These are phyloP conservation scores for Salix caprea DNA, from an alignment of 345 rosid species.

Conservation along the genomic window DNA sequence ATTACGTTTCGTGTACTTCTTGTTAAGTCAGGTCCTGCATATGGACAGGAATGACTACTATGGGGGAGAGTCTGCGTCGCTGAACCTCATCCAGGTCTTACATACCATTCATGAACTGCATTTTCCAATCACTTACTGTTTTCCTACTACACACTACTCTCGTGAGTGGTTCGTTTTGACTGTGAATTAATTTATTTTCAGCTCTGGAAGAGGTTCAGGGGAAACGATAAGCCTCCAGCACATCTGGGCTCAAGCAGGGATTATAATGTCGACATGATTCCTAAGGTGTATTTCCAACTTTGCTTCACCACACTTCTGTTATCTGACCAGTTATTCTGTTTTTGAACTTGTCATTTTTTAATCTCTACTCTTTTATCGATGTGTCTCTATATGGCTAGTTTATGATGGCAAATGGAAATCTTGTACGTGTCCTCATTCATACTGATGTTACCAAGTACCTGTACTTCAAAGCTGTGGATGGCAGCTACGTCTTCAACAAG, in stretches of 20 bases:
- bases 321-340: neutral
- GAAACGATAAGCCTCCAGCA: slow-evolving; percentile 83
- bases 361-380: neutral
- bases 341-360: neutral
- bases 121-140: neutral
- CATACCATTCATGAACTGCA: neutral
- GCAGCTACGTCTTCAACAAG: slow-evolving; percentile 81
- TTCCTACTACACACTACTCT: neutral
- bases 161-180: slow-evolving; percentile 5
- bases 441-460: slow-evolving; percentile 92
- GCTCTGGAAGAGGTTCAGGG: slow-evolving; percentile 96
- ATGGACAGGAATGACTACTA: slow-evolving; percentile 97
- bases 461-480: slow-evolving; percentile 95
- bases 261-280: slow-evolving; percentile 97
- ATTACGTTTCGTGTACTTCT: neutral
- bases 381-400: slow-evolving; percentile 43
- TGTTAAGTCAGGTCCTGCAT: slow-evolving; percentile 68
- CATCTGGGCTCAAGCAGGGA: slow-evolving; percentile 93
- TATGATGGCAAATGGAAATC: slow-evolving; percentile 98
- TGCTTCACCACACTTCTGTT: neutral
- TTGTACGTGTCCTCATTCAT: slow-evolving; percentile 96
- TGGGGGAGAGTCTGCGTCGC: slow-evolving; percentile 98
- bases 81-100: slow-evolving; percentile 85
- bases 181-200: slow-evolving; percentile 24
- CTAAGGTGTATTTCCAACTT: slow-evolving; percentile 51